Conservation (phyloP, 2,329 filamentous ascomycete species). For the Endothia cerciana region DNA sequence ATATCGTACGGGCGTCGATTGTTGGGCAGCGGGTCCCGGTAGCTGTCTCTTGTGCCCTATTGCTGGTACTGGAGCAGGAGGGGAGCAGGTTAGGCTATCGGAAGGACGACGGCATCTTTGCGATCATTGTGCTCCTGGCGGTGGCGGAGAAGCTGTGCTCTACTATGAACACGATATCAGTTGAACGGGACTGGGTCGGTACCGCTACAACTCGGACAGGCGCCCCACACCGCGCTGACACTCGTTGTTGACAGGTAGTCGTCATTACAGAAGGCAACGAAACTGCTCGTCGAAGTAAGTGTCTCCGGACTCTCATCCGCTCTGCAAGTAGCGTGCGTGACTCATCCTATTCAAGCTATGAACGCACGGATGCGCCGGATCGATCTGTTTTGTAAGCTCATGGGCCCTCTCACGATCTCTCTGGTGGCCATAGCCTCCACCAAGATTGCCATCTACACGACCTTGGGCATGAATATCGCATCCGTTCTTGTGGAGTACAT, state of each 20-base stretch:
- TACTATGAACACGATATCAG: conserved; percentile 64
- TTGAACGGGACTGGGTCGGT: conserved; percentile 72
- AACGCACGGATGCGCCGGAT: conserved; percentile 62
- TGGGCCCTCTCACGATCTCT: conserved; percentile 56
- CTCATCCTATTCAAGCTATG: conserved; percentile 38
- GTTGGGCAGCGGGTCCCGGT: conserved; percentile 48
- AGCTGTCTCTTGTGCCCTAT: conserved; percentile 50
- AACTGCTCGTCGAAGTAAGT: conserved; percentile 32
- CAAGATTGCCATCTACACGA: conserved; percentile 48
- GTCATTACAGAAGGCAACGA: conserved; percentile 50
- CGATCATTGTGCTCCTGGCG: conserved; percentile 53
- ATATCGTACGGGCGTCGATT: conserved; percentile 57
- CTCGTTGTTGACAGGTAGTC: conserved; percentile 43
- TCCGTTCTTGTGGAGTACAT: conserved; percentile 55
- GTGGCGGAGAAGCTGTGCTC: conserved; percentile 71
- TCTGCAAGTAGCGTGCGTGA: not conserved
- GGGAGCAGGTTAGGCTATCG: conserved; percentile 34
- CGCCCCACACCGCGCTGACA: not conserved
- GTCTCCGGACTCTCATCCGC: not conserved
- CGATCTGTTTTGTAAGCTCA: conserved; percentile 61
- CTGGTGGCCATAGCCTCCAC: conserved; percentile 52
- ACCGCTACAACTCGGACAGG: too few relatives aligned
- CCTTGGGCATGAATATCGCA: conserved; percentile 49
- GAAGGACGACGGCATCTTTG: conserved; percentile 40
- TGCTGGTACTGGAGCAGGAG: conserved; percentile 42